phyloP scores from a whole-genome alignment of 495 filamentous ascomycete genomes.

The Cercophora sp. region DNA sequence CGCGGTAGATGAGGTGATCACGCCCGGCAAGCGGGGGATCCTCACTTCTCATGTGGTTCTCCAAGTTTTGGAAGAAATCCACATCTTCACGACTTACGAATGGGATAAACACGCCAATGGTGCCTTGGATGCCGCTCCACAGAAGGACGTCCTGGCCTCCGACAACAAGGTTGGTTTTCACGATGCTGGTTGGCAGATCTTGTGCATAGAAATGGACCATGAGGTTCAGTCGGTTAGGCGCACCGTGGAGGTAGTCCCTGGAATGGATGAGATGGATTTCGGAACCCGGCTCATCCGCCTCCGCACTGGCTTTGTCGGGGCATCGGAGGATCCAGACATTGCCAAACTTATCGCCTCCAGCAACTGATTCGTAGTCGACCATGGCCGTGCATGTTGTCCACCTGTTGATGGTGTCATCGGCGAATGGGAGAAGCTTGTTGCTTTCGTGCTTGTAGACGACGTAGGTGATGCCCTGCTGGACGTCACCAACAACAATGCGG shows the following conservation, averaged over 20 bases:
- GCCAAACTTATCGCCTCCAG: constrained; percentile 96
- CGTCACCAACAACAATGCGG: constrained; percentile 86
- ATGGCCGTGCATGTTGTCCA: constrained; percentile 86
- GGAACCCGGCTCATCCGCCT: constrained; percentile 87
- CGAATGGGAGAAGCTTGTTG: constrained; percentile 87
- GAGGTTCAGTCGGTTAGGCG: constrained; percentile 75
- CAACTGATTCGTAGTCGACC: constrained; percentile 96
- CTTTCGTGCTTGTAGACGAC: constrained; percentile 91
- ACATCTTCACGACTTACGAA: constrained; percentile 89
- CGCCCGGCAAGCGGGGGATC: constrained; percentile 83
- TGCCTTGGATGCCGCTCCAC: constrained; percentile 93
- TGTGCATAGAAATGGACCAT: constrained; percentile 87
- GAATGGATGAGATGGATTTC: constrained; percentile 87
- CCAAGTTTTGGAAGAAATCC: constrained; percentile 93
- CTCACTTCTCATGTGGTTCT: constrained; percentile 77
- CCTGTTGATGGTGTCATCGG: constrained; percentile 79
- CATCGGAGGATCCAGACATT: constrained; percentile 91
- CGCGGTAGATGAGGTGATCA: constrained; percentile 90
- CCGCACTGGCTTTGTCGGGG: constrained; percentile 78
- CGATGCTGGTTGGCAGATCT: constrained; percentile 85
- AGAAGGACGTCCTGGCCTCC: constrained; percentile 88
- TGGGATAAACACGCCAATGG: constrained; percentile 85
- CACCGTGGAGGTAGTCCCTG: constrained; percentile 80
- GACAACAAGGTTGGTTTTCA: constrained; percentile 84
- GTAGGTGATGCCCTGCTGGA: constrained; percentile 84